phyloP scores from a whole-genome alignment of 768 basidiomycete species.

The Xerocomus brunneocitrinus region DNA sequence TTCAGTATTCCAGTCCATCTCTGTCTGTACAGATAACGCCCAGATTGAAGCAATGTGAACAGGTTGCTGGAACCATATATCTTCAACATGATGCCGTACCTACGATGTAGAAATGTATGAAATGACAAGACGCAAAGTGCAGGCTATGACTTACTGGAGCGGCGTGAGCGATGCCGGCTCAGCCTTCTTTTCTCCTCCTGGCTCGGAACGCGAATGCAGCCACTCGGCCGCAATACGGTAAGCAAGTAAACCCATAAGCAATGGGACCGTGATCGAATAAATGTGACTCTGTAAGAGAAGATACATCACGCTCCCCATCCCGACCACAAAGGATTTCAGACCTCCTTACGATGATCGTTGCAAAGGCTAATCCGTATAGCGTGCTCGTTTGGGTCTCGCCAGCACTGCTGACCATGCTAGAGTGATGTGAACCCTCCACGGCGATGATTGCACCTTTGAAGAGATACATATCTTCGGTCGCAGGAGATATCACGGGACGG shows the following conservation, averaged over 20 bases:
- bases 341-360: slow-evolving; percentile 1
- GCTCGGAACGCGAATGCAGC: neutral
- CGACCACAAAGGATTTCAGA: neutral
- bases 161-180: neutral
- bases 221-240: slow-evolving; percentile 1
- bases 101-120: neutral
- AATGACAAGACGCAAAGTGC: neutral
- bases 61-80: slow-evolving; percentile 4
- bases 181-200: neutral
- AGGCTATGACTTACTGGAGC: neutral
- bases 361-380: slow-evolving; percentile 1
- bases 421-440: slow-evolving; percentile 1
- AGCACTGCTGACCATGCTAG: neutral
- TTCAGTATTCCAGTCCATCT: neutral
- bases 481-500: neutral
- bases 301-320: neutral
- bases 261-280: neutral
- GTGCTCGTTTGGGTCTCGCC: neutral
- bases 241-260: neutral
- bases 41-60: neutral
- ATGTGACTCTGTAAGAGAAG: neutral
- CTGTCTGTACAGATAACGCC: neutral
- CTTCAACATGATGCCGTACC: slow-evolving; percentile 1
- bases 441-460: slow-evolving; percentile 1
- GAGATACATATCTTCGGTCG: neutral